Evolutionary conservation across 306 rosid genomes (phyloP).

Genomic region (Clitoria ternatea): DNA sequence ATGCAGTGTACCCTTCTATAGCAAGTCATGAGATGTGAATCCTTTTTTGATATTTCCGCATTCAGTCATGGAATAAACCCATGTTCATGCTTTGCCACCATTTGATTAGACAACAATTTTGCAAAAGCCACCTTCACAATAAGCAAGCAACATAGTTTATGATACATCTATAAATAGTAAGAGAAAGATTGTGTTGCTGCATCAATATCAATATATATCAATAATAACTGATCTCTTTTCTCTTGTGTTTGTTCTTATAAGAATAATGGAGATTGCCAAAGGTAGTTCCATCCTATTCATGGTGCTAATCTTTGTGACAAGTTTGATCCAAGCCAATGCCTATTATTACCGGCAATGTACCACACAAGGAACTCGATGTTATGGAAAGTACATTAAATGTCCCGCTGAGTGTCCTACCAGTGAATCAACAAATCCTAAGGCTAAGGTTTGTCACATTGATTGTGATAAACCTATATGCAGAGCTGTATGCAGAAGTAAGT

Average conservation of each 20-base stretch:
- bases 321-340: conserved; percentile 17
- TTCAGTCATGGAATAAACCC: background rate
- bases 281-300: conserved; percentile 7
- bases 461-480: conserved; percentile 36
- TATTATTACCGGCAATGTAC: background rate
- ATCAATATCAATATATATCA: no score
- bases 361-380: background rate
- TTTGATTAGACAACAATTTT: conserved; percentile 11
- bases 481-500: no score
- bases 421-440: conserved; percentile 23
- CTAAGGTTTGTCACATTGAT: conserved; percentile 37
- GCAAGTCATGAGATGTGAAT: background rate
- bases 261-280: conserved; percentile 11
- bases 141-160: background rate
- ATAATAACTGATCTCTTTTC: background rate
- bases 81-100: conserved; percentile 16
- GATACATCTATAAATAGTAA: conserved; percentile 24
- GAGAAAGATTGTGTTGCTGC: no score
- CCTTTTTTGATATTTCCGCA: background rate
- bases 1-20: no score
- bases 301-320: background rate
- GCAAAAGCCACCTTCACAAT: conserved; percentile 1
- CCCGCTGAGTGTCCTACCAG: conserved; percentile 22
- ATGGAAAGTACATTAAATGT: background rate
- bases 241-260: background rate